phyloP scores from a whole-genome alignment of 2,329 filamentous ascomycete genomes.

The Talaromyces albobiverticillius region DNA sequence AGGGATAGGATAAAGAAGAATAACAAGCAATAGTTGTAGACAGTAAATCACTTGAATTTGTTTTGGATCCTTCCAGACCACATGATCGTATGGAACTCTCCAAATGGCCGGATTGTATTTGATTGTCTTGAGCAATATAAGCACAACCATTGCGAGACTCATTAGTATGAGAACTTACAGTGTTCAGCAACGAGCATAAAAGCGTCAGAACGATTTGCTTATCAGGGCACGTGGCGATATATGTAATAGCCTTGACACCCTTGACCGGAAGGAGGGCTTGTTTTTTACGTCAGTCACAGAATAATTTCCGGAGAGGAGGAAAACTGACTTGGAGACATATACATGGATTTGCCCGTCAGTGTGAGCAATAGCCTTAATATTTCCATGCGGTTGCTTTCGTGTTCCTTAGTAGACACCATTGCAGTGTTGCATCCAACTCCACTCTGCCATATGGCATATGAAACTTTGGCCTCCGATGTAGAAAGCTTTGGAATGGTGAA shows the following conservation, averaged over 20 bases:
- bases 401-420: conserved; percentile 83
- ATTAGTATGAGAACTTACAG: conserved; percentile 55
- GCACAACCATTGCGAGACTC: conserved; percentile 2
- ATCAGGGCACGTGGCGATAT: conserved; percentile 81
- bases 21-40: conserved; percentile 81
- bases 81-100: conserved; percentile 89
- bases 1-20: conserved; percentile 83
- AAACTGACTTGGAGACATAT: conserved; percentile 69
- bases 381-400: conserved; percentile 89
- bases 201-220: conserved; percentile 89
- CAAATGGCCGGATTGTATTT: conserved; percentile 95
- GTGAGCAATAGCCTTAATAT: conserved; percentile 82
- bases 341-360: conserved; percentile 87
- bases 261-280: conserved; percentile 69
- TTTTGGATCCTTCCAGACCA: conserved; percentile 87
- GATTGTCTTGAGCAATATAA: conserved; percentile 59
- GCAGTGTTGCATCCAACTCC: conserved; percentile 93
- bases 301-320: not conserved
- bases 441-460: conserved; percentile 96
- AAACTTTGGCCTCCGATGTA: conserved; percentile 73
- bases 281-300: not conserved
- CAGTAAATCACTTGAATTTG: conserved; percentile 89
- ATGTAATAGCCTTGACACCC: conserved; percentile 80
- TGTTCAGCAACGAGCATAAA: conserved; percentile 90
- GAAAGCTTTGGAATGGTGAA: conserved; percentile 77